Percentiles rank a stretch among this genome's conserved stretches.
phyloP scores from a whole-genome alignment of 345 rosid genomes.

The Populus pruinosa region DNA sequence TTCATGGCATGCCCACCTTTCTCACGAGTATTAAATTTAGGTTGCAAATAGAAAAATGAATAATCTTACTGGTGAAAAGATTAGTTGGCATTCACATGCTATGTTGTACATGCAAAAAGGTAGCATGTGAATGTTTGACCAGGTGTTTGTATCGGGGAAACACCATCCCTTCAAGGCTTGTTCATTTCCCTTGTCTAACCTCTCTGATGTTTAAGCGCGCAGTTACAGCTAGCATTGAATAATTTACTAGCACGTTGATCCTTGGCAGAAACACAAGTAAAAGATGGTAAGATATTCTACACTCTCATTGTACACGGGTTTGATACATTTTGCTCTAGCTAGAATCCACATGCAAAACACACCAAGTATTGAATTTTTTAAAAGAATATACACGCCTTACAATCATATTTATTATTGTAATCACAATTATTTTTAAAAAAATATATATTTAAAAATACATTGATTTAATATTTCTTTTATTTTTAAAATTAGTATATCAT shows the following conservation, averaged over 20 bases:
- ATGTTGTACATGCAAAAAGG: conserved; percentile 21
- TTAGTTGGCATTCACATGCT: conserved; percentile 68
- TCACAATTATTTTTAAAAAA: fast-evolving
- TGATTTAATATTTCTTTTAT: too few relatives aligned
- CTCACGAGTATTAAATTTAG: not conserved
- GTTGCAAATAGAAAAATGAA: not conserved
- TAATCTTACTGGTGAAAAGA: conserved; percentile 4
- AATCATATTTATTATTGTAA: too few relatives aligned
- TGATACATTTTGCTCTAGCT: not conserved
- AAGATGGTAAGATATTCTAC: not conserved
- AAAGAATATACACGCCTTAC: too few relatives aligned
- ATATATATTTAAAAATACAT: too few relatives aligned
- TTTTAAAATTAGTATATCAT: too few relatives aligned
- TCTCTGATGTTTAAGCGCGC: not conserved
- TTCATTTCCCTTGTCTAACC: not conserved
- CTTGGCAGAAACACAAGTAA: not conserved
- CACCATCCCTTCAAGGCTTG: conserved; percentile 10
- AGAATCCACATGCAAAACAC: too few relatives aligned
- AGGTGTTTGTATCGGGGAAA: conserved; percentile 26
- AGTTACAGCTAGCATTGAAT: not conserved
- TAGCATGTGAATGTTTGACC: conserved; percentile 2
- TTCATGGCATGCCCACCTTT: conserved; percentile 18
- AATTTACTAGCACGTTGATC: not conserved
- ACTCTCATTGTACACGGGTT: not conserved
- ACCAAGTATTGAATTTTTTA: too few relatives aligned